These are phyloP conservation scores for Yamadazyma endophytica DNA, from an alignment of 805 yeast genomes.

Conservation along the genomic window DNA sequence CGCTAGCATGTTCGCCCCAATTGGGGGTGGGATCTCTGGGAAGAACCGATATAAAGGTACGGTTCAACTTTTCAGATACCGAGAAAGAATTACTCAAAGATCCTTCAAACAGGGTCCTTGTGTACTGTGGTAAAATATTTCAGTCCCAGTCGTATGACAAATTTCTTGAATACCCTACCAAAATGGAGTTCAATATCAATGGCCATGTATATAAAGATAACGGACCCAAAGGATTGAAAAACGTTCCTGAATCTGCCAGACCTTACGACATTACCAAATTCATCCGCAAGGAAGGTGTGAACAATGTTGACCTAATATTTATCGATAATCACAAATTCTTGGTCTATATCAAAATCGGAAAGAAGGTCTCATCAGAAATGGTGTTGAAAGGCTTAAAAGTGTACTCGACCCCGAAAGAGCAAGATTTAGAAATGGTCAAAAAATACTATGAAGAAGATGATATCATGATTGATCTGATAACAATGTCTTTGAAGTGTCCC, in stretches of 20 bases:
- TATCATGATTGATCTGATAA: conserved; percentile 60
- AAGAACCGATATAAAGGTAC: conserved; percentile 35
- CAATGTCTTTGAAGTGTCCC: conserved; percentile 73
- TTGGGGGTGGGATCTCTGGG: conserved; percentile 27
- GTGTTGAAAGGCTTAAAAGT: conserved; percentile 14
- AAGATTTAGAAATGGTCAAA: conserved; percentile 47
- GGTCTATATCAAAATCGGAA: conserved; percentile 58
- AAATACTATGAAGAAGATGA: conserved; percentile 48
- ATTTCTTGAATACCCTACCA: conserved; percentile 75
- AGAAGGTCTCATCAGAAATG: conserved; percentile 21
- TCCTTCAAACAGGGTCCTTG: too few species aligned
- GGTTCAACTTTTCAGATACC: too few species aligned
- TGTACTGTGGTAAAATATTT: too few species aligned
- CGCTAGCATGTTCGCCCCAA: conserved; percentile 48
- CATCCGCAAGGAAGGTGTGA: conserved; percentile 6
- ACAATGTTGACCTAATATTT: conserved; percentile 50
- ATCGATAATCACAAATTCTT: conserved; percentile 49
- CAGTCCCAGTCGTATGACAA: too few species aligned
- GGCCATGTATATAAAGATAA: conserved; percentile 39
- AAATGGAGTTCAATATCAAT: conserved; percentile 66
- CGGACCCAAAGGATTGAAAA: conserved; percentile 71
- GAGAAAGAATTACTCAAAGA: too few species aligned
- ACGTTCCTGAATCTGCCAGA: conserved; percentile 69
- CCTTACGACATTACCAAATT: conserved; percentile 74
- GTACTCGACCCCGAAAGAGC: conserved; percentile 36